These are phyloP conservation scores for Corylus americana DNA, from an alignment of 306 rosid species.

Conservation along the genomic window DNA sequence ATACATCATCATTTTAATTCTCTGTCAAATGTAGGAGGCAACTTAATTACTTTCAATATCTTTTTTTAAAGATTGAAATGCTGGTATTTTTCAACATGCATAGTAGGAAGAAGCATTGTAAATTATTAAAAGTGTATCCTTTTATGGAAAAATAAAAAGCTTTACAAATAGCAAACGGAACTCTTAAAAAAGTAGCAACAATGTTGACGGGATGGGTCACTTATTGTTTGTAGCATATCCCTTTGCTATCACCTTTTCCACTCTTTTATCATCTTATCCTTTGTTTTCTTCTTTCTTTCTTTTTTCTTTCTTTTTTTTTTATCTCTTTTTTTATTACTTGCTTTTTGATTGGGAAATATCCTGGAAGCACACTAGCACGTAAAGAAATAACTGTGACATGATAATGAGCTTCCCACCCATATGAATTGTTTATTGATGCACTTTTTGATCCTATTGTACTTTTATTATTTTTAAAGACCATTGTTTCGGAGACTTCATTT, in stretches of 20 bases:
- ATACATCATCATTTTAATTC: no score
- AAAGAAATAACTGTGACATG: not conserved
- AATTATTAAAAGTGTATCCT: no score
- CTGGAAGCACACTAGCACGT: conserved; percentile 5
- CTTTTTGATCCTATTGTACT: not conserved
- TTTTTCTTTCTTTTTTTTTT: not conserved
- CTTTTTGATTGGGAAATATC: conserved; percentile 37
- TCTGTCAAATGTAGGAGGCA: no score
- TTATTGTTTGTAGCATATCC: not conserved
- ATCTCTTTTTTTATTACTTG: conserved; percentile 30
- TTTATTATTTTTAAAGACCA: not conserved
- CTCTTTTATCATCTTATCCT: conserved; percentile 8
- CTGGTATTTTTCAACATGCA: no score
- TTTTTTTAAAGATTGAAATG: no score
- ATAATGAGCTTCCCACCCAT: conserved; percentile 15
- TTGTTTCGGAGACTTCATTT: not conserved
- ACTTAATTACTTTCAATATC: no score
- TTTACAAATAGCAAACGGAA: conserved; percentile 22
- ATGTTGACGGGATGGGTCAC: conserved; percentile 11
- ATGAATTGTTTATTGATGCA: not conserved
- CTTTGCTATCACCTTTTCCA: conserved; percentile 9
- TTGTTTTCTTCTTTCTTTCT: not conserved
- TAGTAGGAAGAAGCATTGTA: no score
- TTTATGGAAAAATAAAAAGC: not conserved
- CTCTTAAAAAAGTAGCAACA: conserved; percentile 2